Percentiles rank a stretch among this genome's conserved stretches.
Evolutionary conservation across 1,284 basidiomycete genomes (phyloP).

Genomic region (Ustilago cynodontis): DNA sequence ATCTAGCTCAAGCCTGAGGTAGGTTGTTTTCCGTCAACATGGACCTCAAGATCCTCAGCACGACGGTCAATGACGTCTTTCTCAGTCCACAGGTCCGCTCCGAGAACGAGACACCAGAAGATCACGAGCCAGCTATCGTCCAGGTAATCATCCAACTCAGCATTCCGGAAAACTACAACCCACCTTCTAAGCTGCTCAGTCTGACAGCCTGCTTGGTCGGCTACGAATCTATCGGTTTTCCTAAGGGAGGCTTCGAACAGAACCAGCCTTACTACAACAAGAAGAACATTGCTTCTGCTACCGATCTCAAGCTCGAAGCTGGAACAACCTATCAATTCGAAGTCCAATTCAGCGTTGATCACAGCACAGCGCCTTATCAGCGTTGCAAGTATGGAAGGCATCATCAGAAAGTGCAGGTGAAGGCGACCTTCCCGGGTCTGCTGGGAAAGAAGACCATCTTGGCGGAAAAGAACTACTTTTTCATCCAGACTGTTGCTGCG

Average conservation of each 20-base stretch:
- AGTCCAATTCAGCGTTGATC: conserved; percentile 46
- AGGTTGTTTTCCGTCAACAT: conserved; percentile 14
- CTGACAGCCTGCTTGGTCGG: conserved; percentile 44
- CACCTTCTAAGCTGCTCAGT: conserved; percentile 39
- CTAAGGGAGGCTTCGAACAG: conserved; percentile 53
- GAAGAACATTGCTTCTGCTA: conserved; percentile 45
- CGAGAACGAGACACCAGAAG: conserved; percentile 39
- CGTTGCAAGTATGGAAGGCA: conserved; percentile 52
- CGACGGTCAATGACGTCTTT: conserved; percentile 50
- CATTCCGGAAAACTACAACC: conserved; percentile 36
- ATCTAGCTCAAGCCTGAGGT: not conserved
- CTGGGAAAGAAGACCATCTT: conserved; percentile 47
- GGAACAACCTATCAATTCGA: conserved; percentile 52
- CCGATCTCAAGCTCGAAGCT: conserved; percentile 43
- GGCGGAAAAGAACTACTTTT: conserved; percentile 52
- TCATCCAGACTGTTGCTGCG: conserved; percentile 38
- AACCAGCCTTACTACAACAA: conserved; percentile 53
- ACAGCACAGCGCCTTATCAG: conserved; percentile 53
- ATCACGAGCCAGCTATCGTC: conserved; percentile 38
- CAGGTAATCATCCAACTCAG: conserved; percentile 50
- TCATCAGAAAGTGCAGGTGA: conserved; percentile 51
- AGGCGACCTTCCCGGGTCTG: conserved; percentile 51
- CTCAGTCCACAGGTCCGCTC: conserved; percentile 39
- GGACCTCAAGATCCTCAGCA: conserved; percentile 56
- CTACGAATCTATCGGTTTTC: conserved; percentile 51